Percentiles rank a stretch among this genome's conserved stretches.
phyloP scores from a whole-genome alignment of 2,329 filamentous ascomycete species.

The Alternaria infectoria region DNA sequence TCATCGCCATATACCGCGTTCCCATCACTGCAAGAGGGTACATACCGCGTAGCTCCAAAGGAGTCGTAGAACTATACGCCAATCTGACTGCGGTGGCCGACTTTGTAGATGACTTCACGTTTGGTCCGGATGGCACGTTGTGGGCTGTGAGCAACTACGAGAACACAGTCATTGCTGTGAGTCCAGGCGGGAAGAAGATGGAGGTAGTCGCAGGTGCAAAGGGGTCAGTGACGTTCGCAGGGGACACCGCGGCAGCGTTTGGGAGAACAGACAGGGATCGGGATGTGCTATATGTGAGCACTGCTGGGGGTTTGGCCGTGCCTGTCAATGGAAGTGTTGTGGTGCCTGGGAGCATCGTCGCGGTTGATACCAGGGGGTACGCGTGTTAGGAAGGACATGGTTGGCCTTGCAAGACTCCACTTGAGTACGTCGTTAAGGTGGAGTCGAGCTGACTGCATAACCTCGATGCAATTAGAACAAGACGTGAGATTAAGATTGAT shows the following conservation, averaged over 20 bases:
- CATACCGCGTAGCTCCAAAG: background rate
- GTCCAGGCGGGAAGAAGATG: background rate
- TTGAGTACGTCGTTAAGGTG: background rate
- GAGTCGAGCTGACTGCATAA: background rate
- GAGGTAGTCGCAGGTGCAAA: background rate
- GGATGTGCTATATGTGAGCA: background rate
- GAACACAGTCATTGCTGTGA: background rate
- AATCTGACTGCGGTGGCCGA: constrained; percentile 3
- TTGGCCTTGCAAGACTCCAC: background rate
- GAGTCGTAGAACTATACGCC: background rate
- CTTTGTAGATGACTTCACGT: constrained; percentile 13
- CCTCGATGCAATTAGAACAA: background rate
- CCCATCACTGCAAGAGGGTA: background rate
- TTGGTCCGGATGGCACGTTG: constrained; percentile 2
- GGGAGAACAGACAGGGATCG: background rate
- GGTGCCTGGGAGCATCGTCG: constrained; percentile 12
- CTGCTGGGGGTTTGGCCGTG: background rate
- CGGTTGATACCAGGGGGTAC: constrained; percentile 6
- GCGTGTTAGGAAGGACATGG: background rate
- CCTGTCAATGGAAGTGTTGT: constrained; percentile 4
- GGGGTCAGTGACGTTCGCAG: background rate
- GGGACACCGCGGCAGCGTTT: background rate
- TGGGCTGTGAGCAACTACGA: constrained; percentile 11
- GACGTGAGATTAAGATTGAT: background rate
- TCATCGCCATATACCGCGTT: background rate